These are phyloP conservation scores for Amanita phalloides DNA, from an alignment of 768 basidiomycete species.

Conservation along the genomic window DNA sequence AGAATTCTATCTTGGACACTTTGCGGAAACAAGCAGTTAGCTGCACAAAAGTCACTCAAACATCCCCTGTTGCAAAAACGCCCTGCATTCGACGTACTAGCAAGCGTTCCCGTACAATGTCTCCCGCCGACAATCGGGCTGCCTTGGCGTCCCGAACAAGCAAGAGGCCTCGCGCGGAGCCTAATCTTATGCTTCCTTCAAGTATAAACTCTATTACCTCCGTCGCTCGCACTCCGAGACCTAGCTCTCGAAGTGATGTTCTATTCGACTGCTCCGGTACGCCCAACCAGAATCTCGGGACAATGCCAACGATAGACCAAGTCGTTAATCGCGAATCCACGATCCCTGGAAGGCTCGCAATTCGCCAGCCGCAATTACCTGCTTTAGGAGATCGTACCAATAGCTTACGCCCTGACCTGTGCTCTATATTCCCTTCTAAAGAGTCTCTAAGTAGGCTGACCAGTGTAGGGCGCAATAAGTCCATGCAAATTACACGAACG, in stretches of 20 bases:
- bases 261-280: not conserved
- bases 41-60: slow-evolving; percentile 4
- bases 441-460: not conserved
- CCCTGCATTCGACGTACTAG: not conserved
- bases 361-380: not conserved
- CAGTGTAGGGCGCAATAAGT: not conserved
- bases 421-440: not conserved
- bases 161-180: slow-evolving; percentile 9
- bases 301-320: not conserved
- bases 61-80: not conserved
- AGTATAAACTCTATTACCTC: not conserved
- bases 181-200: not conserved
- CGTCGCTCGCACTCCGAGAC: not conserved
- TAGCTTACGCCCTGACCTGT: not conserved
- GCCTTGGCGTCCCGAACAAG: not conserved
- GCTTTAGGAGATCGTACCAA: not conserved
- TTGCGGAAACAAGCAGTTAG: slow-evolving; percentile 11
- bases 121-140: slow-evolving; percentile 7
- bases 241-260: not conserved
- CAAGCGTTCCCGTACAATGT: slow-evolving; percentile 13
- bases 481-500: not conserved
- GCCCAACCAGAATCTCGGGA: not conserved
- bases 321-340: not conserved
- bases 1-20: slow-evolving; percentile 21
- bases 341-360: not conserved